Conservation (phyloP, 768 basidiomycete genomes). For the Asterophora parasitica region DNA sequence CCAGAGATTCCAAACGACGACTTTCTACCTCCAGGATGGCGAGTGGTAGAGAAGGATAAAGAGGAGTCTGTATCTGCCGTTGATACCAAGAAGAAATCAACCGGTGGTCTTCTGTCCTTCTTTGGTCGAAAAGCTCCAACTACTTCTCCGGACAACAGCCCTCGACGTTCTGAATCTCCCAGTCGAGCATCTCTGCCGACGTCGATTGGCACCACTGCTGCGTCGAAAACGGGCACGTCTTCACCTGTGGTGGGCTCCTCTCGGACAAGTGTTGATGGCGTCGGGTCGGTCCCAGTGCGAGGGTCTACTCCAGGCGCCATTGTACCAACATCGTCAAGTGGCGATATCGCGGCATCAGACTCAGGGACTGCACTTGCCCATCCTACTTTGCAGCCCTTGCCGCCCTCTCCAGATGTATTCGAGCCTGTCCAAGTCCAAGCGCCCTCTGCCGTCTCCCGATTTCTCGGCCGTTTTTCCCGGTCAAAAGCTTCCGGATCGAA, state of each 20-base stretch:
- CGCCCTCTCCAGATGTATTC: conserved; percentile 13
- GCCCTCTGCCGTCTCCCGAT: conserved; percentile 77
- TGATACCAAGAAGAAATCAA: conserved; percentile 48
- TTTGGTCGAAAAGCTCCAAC: conserved; percentile 43
- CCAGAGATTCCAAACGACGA: conserved; percentile 50
- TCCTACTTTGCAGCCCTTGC: conserved; percentile 7
- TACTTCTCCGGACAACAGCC: conserved; percentile 4
- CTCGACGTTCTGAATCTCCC: conserved; percentile 14
- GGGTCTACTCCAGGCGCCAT: conserved; percentile 11
- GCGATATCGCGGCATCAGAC: conserved; percentile 1
- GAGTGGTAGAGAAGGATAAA: conserved; percentile 55
- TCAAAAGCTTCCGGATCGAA: conserved; percentile 30
- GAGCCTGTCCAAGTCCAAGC: conserved; percentile 28
- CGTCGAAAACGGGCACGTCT: conserved; percentile 8
- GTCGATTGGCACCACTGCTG: neutral
- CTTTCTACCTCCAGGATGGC: conserved; percentile 64
- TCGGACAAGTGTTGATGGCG: conserved; percentile 23
- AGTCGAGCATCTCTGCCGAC: conserved; percentile 7
- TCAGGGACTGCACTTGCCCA: conserved; percentile 6
- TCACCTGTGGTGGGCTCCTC: conserved; percentile 17
- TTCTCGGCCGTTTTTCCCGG: conserved; percentile 72
- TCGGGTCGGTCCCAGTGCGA: conserved; percentile 1
- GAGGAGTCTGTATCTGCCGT: conserved; percentile 25
- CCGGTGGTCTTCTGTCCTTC: conserved; percentile 66
- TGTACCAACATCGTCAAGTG: conserved; percentile 6